Conservation (phyloP, 371 early-diverging fungal species). For the Apophysomyces elegans region DNA sequence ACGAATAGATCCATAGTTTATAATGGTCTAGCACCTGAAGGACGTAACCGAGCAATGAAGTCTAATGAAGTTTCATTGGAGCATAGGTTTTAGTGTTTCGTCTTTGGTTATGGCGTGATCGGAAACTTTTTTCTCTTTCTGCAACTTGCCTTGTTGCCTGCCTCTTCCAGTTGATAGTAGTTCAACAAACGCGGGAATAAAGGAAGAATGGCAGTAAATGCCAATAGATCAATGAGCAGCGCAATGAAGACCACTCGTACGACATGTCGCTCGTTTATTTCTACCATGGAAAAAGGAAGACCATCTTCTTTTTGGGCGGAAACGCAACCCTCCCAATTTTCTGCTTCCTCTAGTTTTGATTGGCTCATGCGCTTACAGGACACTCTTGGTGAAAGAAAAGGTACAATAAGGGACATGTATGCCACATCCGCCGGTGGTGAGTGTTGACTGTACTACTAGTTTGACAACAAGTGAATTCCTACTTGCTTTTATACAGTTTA, state of each 20-base stretch:
- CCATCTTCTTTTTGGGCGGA: background rate
- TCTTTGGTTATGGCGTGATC: too few relatives aligned
- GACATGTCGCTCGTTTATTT: slow-evolving; percentile 14
- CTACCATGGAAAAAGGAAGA: background rate
- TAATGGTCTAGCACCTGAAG: slow-evolving; percentile 41
- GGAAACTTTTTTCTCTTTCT: too few relatives aligned
- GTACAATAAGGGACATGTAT: too few relatives aligned
- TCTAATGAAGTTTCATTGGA: slow-evolving; percentile 18
- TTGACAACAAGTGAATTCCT: too few relatives aligned
- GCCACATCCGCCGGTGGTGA: too few relatives aligned
- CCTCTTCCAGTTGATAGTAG: slow-evolving; percentile 61
- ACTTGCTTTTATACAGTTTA: too few relatives aligned
- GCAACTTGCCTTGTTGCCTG: slow-evolving; percentile 49
- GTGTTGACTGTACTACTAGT: too few relatives aligned
- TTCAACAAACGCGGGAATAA: slow-evolving; percentile 81
- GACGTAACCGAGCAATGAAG: slow-evolving; percentile 38
- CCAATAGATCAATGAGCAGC: slow-evolving; percentile 91
- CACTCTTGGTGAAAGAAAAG: too few relatives aligned
- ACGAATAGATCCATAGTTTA: slow-evolving; percentile 32
- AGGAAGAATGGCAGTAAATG: slow-evolving; percentile 97
- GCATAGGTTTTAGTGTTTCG: background rate
- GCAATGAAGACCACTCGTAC: slow-evolving; percentile 66
- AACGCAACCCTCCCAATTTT: too few relatives aligned
- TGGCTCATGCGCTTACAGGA: too few relatives aligned
- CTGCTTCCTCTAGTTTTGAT: too few relatives aligned